These are phyloP conservation scores for Brasenia schreberi DNA, from an alignment of 164 flowering plant species.

Conservation along the genomic window DNA sequence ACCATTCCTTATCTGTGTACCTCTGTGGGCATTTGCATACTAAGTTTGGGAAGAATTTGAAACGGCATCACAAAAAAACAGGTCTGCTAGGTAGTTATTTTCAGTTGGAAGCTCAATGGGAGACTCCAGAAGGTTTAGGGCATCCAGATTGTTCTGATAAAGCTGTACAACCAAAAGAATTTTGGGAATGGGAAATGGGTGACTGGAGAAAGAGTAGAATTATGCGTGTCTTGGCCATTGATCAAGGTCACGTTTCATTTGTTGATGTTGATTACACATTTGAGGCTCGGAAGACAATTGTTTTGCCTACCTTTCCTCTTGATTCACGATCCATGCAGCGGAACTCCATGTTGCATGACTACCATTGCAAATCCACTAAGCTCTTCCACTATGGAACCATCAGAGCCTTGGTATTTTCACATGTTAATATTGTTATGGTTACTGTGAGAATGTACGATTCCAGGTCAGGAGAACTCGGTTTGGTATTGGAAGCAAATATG, in stretches of 20 bases:
- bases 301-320: conserved; percentile 82
- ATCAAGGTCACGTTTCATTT: conserved; percentile 67
- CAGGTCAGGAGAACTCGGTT: conserved; percentile 27
- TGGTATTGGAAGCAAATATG: conserved; percentile 61
- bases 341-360: conserved; percentile 20
- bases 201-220: conserved; percentile 85
- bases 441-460: conserved; percentile 66
- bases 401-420: conserved; percentile 73
- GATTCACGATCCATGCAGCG: conserved; percentile 60
- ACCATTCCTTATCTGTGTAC: conserved; percentile 72
- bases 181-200: conserved; percentile 99
- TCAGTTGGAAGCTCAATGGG: conserved; percentile 45
- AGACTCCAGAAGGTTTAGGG: conserved; percentile 12
- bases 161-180: conserved; percentile 28
- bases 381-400: conserved; percentile 32
- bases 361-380: conserved; percentile 24
- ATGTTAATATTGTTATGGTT: conserved; percentile 44
- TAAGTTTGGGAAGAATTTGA: conserved; percentile 71
- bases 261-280: conserved; percentile 48
- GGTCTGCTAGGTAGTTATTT: conserved; percentile 20
- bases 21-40: conserved; percentile 95
- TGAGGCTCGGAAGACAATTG: conserved; percentile 39
- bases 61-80: conserved; percentile 47
- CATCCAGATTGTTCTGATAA: conserved; percentile 28
- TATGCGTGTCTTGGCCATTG: conserved; percentile 78